A percentile compares a stretch with the other conserved stretches of the same genome.
These are phyloP conservation scores for Aspergillus nidulans DNA, from an alignment of 495 filamentous ascomycete genomes.

Conservation along the genomic window DNA sequence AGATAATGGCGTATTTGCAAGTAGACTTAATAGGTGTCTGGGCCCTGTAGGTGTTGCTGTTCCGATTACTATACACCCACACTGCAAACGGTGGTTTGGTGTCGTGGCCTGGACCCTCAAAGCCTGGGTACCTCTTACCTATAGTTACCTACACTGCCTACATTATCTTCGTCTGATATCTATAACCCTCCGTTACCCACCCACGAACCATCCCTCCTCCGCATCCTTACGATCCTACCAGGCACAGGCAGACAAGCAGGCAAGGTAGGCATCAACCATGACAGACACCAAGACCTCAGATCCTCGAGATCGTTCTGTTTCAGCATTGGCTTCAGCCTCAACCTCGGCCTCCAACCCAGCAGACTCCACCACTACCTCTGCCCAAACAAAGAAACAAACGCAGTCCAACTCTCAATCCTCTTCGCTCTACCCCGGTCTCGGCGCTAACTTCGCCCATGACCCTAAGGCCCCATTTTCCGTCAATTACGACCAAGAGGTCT, in stretches of 20 bases:
- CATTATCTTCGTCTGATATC: neutral
- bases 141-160: neutral
- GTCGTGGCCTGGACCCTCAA: neutral
- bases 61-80: neutral
- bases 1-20: neutral
- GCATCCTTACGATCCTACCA: neutral
- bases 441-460: slow-evolving; percentile 22
- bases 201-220: neutral
- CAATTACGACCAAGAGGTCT: slow-evolving; percentile 31
- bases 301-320: too few species aligned
- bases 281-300: neutral
- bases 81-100: neutral
- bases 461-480: slow-evolving; percentile 15
- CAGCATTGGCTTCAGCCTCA: neutral
- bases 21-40: neutral
- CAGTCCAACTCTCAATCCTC: neutral
- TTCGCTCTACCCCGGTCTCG: slow-evolving; percentile 8
- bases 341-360: neutral
- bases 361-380: too few species aligned
- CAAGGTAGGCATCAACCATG: neutral
- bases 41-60: neutral
- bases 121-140: neutral
- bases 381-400: neutral
- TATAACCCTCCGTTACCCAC: neutral
- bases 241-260: neutral